Conservation (phyloP, 2,329 filamentous ascomycete genomes). For the Penicillium brasilianum region DNA sequence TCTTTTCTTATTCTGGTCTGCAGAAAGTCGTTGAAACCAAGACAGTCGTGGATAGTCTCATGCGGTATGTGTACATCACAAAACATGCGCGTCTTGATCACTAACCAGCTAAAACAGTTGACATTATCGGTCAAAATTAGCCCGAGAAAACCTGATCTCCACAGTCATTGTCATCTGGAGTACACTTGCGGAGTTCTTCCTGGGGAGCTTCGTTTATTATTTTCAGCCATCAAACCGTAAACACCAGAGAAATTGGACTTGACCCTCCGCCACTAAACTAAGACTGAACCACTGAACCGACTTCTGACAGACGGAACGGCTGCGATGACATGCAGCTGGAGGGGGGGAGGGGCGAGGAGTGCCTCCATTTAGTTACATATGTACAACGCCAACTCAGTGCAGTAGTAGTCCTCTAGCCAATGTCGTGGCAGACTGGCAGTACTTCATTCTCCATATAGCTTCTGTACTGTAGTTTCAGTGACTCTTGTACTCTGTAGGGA, state of each 20-base stretch:
- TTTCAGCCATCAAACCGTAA: neutral
- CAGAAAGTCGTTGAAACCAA: constrained; percentile 3
- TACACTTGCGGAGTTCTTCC: neutral
- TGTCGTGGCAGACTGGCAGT: neutral
- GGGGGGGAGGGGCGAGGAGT: neutral
- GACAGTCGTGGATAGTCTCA: neutral
- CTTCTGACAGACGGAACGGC: constrained; percentile 16
- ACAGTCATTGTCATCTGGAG: neutral
- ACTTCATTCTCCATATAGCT: neutral
- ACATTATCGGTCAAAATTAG: neutral
- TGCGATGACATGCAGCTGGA: constrained; percentile 32
- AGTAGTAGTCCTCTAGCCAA: neutral
- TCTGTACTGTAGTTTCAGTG: neutral
- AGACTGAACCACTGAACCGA: neutral
- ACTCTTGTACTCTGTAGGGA: neutral
- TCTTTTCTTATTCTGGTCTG: constrained; percentile 2
- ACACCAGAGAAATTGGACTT: neutral
- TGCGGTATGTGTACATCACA: neutral
- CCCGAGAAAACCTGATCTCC: neutral
- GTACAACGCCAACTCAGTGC: neutral
- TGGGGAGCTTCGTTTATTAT: neutral
- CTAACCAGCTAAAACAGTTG: neutral
- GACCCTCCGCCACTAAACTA: constrained; percentile 10
- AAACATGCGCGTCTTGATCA: neutral
- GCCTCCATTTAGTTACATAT: neutral